These are phyloP conservation scores for Lentinula lateritia DNA, from an alignment of 768 basidiomycete species.

Conservation along the genomic window DNA sequence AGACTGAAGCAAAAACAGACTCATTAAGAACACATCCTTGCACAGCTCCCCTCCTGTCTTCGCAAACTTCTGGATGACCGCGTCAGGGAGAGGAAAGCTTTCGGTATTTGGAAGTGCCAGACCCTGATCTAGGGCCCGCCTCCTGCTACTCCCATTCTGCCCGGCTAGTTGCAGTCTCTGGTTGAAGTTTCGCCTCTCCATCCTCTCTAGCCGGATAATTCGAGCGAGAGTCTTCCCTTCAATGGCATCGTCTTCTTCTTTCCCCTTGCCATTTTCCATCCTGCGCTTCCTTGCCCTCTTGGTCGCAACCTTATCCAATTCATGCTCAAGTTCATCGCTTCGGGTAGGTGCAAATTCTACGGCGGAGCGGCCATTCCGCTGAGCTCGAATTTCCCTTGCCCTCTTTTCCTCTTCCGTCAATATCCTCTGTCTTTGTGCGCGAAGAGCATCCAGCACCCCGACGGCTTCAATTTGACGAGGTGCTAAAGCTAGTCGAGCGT, in stretches of 20 bases:
- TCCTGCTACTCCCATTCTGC: slow-evolving; percentile 21
- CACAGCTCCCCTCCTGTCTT: slow-evolving; percentile 76
- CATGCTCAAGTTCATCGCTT: not conserved
- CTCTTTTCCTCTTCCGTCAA: slow-evolving; percentile 10
- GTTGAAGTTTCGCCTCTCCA: slow-evolving; percentile 23
- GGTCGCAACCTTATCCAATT: slow-evolving; percentile 1
- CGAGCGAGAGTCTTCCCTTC: slow-evolving; percentile 4
- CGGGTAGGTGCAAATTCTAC: not conserved
- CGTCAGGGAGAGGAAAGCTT: slow-evolving; percentile 51
- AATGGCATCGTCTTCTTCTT: slow-evolving; percentile 8
- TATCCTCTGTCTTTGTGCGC: slow-evolving; percentile 13
- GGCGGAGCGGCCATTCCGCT: not conserved
- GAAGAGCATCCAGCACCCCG: slow-evolving; percentile 24
- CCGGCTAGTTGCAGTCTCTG: slow-evolving; percentile 23
- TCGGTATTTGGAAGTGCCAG: not conserved
- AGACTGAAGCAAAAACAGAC: slow-evolving; percentile 39
- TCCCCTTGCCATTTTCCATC: not conserved
- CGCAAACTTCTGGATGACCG: slow-evolving; percentile 70
- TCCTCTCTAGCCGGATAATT: slow-evolving; percentile 15
- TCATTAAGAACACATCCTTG: slow-evolving; percentile 78
- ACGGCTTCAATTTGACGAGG: slow-evolving; percentile 27
- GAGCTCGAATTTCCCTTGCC: not conserved
- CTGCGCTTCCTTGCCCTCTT: not conserved
- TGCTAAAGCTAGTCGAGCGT: slow-evolving; percentile 17
- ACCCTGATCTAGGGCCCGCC: not conserved